Conservation (phyloP, 176 grass and related monocot genomes). For the Oryza glumipatula region DNA sequence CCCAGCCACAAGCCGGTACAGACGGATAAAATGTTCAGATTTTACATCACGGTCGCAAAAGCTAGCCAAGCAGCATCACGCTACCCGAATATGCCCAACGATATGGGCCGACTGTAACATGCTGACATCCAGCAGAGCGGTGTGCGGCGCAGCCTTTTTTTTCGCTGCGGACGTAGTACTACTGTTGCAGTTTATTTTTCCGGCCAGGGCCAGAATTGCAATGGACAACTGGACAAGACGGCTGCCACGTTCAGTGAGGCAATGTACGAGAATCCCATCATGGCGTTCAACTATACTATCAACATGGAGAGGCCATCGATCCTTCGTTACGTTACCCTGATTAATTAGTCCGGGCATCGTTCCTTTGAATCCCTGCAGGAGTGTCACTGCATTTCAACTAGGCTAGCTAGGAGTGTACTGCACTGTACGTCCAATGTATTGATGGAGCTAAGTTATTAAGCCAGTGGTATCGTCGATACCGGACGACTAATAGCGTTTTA, state of each 20-base stretch:
- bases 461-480: too few relatives aligned
- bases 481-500: too few relatives aligned
- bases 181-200: background rate
- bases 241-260: background rate
- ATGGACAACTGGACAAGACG: background rate
- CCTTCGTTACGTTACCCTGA: too few relatives aligned
- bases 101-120: background rate
- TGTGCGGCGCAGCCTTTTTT: background rate
- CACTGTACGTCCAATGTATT: too few relatives aligned
- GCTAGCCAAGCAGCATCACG: background rate
- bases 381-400: too few relatives aligned
- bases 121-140: background rate
- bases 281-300: too few relatives aligned
- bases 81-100: background rate
- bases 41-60: background rate
- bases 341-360: too few relatives aligned
- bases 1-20: background rate
- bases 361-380: too few relatives aligned
- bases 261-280: background rate
- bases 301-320: too few relatives aligned
- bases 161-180: background rate
- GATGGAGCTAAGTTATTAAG: too few relatives aligned
- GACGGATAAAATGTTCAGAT: background rate
- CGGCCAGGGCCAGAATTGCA: background rate
- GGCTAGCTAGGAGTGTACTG: too few relatives aligned